Percentiles rank a stretch among this genome's conserved stretches.
phyloP scores from a whole-genome alignment of 1,139 yeast genomes.

The Meyerozyma carpophila region DNA sequence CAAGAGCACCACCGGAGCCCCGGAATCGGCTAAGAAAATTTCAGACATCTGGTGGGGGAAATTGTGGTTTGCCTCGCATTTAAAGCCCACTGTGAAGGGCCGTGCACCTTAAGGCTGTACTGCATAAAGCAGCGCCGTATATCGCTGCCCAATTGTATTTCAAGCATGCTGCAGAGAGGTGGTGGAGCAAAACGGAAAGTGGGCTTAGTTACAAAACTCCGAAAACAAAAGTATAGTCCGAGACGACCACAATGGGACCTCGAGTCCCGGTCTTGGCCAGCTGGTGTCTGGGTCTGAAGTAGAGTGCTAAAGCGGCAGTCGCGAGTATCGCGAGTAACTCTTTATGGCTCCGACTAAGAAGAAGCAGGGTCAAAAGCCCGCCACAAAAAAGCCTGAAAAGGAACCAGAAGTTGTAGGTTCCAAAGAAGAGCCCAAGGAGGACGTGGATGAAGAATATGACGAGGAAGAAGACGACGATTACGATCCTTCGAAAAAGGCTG shows the following conservation, averaged over 20 bases:
- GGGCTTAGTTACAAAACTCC: too few relatives aligned
- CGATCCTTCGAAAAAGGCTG: constrained; percentile 39
- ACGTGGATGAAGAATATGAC: constrained; percentile 2
- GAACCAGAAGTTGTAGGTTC: not conserved
- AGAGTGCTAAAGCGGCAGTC: too few relatives aligned
- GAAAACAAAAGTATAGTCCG: too few relatives aligned
- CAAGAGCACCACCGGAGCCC: constrained; percentile 37
- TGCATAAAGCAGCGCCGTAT: not conserved
- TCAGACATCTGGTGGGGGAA: constrained; percentile 9
- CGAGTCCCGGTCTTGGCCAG: too few relatives aligned
- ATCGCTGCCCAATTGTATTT: too few relatives aligned
- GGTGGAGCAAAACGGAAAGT: too few relatives aligned
- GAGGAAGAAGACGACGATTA: constrained; percentile 49
- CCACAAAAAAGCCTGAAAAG: not conserved
- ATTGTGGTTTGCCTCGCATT: not conserved
- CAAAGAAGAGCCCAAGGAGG: not conserved
- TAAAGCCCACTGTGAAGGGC: not conserved
- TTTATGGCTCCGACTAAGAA: not conserved
- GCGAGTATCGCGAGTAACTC: too few relatives aligned
- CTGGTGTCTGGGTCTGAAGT: too few relatives aligned
- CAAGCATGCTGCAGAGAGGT: too few relatives aligned
- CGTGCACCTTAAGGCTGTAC: not conserved
- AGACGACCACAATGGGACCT: too few relatives aligned
- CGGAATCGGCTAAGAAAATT: constrained; percentile 34
- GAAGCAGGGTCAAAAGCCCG: not conserved